Evolutionary conservation across 106 monocot species (phyloP).

Genomic region (Dioscorea zingiberensis): DNA sequence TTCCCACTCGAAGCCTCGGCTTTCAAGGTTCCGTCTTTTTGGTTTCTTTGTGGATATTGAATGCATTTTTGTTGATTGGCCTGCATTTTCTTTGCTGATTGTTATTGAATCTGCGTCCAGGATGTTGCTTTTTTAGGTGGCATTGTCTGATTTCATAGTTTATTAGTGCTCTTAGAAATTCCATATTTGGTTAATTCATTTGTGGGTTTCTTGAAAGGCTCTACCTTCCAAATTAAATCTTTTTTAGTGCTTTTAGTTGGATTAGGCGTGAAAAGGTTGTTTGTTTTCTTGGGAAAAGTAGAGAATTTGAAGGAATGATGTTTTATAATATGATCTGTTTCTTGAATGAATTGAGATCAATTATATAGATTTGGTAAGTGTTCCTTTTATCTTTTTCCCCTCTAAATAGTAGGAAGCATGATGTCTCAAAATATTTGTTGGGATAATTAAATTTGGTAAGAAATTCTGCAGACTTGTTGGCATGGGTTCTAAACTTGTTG

Average conservation of each 20-base stretch:
- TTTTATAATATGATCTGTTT: not conserved
- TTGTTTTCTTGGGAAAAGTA: too few species aligned
- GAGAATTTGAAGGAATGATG: too few species aligned
- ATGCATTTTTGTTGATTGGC: not conserved
- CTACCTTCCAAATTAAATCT: too few species aligned
- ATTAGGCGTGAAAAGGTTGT: too few species aligned
- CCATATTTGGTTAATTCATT: not conserved
- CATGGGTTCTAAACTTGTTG: conserved; percentile 83
- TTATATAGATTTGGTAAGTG: not conserved
- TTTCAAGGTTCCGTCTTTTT: conserved; percentile 19
- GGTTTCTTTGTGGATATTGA: not conserved
- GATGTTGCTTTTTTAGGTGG: not conserved
- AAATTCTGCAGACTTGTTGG: conserved; percentile 55
- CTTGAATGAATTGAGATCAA: not conserved
- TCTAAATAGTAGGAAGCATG: not conserved
- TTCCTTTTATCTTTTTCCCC: not conserved
- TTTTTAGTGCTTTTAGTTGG: too few species aligned
- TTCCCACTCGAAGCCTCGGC: conserved; percentile 13
- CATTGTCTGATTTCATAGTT: not conserved
- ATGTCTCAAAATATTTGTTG: too few species aligned
- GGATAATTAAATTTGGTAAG: conserved; percentile 9
- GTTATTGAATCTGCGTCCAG: too few species aligned
- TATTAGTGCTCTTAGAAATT: not conserved
- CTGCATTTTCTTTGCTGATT: not conserved
- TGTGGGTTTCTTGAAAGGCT: too few species aligned